Evolutionary conservation across 2,329 filamentous ascomycete genomes (phyloP).

Genomic region (Botrytis galanthina): DNA sequence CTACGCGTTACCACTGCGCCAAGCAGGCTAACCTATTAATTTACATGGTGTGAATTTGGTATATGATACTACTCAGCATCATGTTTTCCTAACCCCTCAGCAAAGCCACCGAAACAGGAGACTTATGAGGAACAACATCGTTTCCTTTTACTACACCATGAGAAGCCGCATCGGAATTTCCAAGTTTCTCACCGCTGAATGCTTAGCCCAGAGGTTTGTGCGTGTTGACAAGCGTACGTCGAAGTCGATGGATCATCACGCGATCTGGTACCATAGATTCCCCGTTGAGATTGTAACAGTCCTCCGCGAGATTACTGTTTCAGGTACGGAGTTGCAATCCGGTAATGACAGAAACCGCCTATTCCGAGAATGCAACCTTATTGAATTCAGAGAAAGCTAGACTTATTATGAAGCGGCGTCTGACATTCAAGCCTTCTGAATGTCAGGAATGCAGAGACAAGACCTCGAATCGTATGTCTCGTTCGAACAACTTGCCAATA

Average conservation of each 20-base stretch:
- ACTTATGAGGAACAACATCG: too few relatives aligned
- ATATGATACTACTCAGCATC: background rate
- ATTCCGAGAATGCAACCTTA: too few relatives aligned
- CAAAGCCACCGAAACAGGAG: background rate
- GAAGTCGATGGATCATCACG: background rate
- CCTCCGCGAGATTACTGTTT: too few relatives aligned
- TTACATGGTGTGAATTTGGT: accelerated
- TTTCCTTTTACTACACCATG: background rate
- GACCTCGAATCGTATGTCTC: too few relatives aligned
- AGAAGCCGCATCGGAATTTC: background rate
- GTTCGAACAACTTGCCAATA: background rate
- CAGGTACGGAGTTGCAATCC: background rate
- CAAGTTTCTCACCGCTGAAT: background rate
- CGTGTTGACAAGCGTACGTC: background rate
- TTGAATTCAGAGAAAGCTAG: accelerated
- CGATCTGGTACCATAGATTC: background rate
- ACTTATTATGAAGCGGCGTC: too few relatives aligned
- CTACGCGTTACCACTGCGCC: conserved; percentile 15
- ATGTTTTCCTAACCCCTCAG: background rate
- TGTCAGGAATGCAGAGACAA: background rate
- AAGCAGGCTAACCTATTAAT: background rate
- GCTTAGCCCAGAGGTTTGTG: background rate
- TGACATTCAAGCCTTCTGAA: background rate
- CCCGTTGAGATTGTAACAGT: background rate
- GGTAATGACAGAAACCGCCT: too few relatives aligned